Evolutionary conservation across 2,329 filamentous ascomycete genomes (phyloP).

Genomic region (Elsinoe perseae): DNA sequence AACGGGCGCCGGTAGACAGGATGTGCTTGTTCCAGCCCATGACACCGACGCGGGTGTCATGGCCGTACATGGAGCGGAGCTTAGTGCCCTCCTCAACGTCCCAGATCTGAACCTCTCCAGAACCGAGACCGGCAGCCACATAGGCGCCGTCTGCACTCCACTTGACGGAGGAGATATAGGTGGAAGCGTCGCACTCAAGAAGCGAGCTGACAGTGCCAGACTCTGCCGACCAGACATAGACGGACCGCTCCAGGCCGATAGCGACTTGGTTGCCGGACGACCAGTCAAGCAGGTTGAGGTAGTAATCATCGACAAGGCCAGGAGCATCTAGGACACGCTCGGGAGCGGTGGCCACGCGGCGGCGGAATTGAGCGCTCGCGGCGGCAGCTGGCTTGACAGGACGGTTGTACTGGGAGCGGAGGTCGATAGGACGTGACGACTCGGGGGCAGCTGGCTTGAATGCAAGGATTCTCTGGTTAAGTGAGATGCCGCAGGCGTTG

Average conservation of each 20-base stretch:
- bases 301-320: slow-evolving; percentile 95
- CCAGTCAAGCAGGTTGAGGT: slow-evolving; percentile 97
- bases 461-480: slow-evolving; percentile 90
- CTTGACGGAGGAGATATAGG: slow-evolving; percentile 96
- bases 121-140: slow-evolving; percentile 87
- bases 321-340: slow-evolving; percentile 95
- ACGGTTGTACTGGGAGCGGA: slow-evolving; percentile 95
- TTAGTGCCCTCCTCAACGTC: slow-evolving; percentile 91
- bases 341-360: slow-evolving; percentile 86
- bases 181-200: slow-evolving; percentile 79
- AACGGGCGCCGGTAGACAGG: slow-evolving; percentile 87
- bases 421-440: slow-evolving; percentile 95
- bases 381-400: slow-evolving; percentile 72
- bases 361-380: slow-evolving; percentile 75
- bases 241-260: slow-evolving; percentile 91
- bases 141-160: slow-evolving; percentile 98
- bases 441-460: slow-evolving; percentile 98
- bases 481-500: slow-evolving; percentile 81
- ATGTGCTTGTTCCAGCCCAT: slow-evolving; percentile 99
- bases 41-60: slow-evolving; percentile 91
- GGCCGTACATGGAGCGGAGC: slow-evolving; percentile 96
- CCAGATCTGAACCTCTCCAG: slow-evolving; percentile 98
- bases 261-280: slow-evolving; percentile 96
- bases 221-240: slow-evolving; percentile 98
- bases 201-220: slow-evolving; percentile 83